These are phyloP conservation scores for Kwoniella botswanensis DNA, from an alignment of 768 basidiomycete genomes.

Conservation along the genomic window DNA sequence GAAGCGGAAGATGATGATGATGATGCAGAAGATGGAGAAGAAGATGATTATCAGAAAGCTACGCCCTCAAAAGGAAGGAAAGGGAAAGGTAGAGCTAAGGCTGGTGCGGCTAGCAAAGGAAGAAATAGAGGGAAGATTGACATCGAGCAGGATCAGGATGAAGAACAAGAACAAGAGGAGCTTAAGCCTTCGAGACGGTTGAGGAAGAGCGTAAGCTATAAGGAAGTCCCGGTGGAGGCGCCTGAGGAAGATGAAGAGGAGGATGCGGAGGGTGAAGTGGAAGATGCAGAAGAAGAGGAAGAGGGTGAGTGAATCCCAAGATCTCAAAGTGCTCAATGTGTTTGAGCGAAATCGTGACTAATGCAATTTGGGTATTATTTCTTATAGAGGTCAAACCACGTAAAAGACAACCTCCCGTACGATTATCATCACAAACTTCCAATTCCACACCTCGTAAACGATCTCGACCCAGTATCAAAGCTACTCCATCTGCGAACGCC, in stretches of 20 bases:
- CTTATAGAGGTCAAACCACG: slow-evolving; percentile 15
- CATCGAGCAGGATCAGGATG: slow-evolving; percentile 5
- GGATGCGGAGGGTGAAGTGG: slow-evolving; percentile 34
- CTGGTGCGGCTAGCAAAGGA: background rate
- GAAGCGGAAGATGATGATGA: slow-evolving; percentile 28
- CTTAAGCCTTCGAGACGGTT: slow-evolving; percentile 11
- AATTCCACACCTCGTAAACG: slow-evolving; percentile 24
- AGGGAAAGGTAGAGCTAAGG: slow-evolving; percentile 8
- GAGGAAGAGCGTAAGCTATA: slow-evolving; percentile 45
- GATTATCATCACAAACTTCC: slow-evolving; percentile 19
- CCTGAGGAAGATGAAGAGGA: slow-evolving; percentile 32
- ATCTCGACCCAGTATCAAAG: slow-evolving; percentile 10
- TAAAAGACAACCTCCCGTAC: slow-evolving; percentile 24
- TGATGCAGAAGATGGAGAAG: slow-evolving; percentile 17
- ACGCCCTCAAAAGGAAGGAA: background rate
- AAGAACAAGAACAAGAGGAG: slow-evolving; percentile 8
- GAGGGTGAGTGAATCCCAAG: slow-evolving; percentile 9
- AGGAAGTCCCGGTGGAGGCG: slow-evolving; percentile 35
- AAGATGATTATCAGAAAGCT: background rate
- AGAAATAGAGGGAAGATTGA: slow-evolving; percentile 6
- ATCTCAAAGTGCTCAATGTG: background rate
- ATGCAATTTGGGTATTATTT: background rate
- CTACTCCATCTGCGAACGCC: background rate
- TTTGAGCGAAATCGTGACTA: background rate
- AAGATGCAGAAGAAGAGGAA: slow-evolving; percentile 29